Evolutionary conservation across 345 rosid species (phyloP), one percentile per base, ranked within the genome.

Genomic region (Raphanus raphanistrum): DNA sequence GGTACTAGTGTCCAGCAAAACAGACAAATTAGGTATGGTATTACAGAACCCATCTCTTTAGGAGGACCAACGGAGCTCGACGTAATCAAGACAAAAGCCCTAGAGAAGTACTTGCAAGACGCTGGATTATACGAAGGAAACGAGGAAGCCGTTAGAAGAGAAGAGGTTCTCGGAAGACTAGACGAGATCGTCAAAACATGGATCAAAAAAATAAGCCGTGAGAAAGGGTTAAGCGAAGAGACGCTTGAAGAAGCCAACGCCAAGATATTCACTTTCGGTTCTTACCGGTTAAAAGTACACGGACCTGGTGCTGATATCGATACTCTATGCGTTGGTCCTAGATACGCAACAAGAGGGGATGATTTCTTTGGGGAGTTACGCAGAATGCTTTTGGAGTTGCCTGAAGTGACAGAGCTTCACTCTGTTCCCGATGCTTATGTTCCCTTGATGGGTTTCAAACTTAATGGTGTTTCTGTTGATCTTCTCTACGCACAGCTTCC

Each of bases 301-400:
- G 92, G 99, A 69, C 99, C 99, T 74, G 99, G 99, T 58, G 98
- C 99, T 12, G 99, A 95, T 86, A 88, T 95, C 75, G 99, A 95
- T 82, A 95, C 97, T 1, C 90, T 95, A 32, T 95, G 97, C 29
- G 98, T 92, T 64, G 99, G 98, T 78, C 99, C 99, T 33, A 87
- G 90, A 72, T 88, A 92, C 80, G 98, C 98, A 54, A 85, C 96
- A 36, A 80, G 99, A 85, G 98, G 88, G 81, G 92, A 88, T 82
- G 99, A 87, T 78, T 95, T 95, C 80, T 95, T 92, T 76, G 97
- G 98, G 27, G 98, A 90, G 81, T 79, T 95, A 27, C 76, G 82
- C 9, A 89, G 81, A 71, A 89, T 95, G 95, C 86, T 95, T 45
- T 85, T 87, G 15, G 98, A 88, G 83, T 85, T 88, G 94, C 90